Base-by-base conservation (phyloP, 2,329 filamentous ascomycete genomes). In the Keithomyces neogunnii region DNA sequence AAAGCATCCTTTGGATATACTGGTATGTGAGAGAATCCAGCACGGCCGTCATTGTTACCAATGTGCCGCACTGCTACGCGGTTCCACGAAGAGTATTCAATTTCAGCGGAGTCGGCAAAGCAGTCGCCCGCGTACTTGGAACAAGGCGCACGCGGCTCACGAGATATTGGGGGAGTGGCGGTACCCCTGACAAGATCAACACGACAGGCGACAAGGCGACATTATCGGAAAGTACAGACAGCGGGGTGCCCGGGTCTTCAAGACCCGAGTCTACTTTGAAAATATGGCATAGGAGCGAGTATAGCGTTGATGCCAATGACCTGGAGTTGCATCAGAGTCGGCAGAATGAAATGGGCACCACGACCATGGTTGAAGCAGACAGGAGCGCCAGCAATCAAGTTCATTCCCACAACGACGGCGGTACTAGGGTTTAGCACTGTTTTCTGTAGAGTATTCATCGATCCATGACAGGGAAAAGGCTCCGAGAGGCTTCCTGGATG, bases 1-100 rank as follows among this genome's bases (percentile, higher is more conserved):
- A 54, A 13, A 61, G 56, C 48, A 57, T 56, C 4, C 44, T 57
- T n/a, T 73, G 73, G 58, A 67, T 73, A 67, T 61, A 73, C 19
- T 81, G 77, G 76, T 79, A 80, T 59, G 68, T 73, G 26, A 69
- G 77, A 50, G 77, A 81, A 67, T 73, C 75, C 8, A 72, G 67
- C 30, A 74, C 77, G 2, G 76, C 75, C 6, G 67, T 80, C 4
- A 73, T 73, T 53, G 75, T 80, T 8, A 69, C 74, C 55, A 81
- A 80, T 57, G 63, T 80, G 3, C 77, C 77, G 0, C 67, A 54
- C 19, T 48, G 60, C 42, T 63, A 62, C 54, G 52, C 50, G 8
- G 33, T 55, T 6, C 47, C 45, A 26, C 53, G 48, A 33, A 50
- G 38, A 30, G 29, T 52, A 10, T 43, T 53, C 40, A 40, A 47